Conservation (phyloP, 352 stramenopile genomes). For the Globisporangium cederbergense region DNA sequence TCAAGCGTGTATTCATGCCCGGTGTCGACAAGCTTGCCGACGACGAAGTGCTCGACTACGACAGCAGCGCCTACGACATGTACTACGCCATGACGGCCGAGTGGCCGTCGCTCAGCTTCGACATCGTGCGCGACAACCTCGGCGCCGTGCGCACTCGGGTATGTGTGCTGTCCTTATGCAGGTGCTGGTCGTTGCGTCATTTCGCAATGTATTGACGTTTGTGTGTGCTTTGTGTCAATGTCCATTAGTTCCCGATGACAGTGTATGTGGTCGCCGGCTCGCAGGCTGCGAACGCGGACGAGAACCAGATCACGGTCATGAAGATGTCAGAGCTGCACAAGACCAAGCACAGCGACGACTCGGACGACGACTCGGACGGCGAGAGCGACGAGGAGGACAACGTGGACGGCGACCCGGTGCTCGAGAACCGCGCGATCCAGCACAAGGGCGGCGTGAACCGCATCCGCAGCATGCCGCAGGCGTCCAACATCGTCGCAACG, state of each 20-base stretch:
- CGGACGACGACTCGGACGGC: conserved; percentile 71
- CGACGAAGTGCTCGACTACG: conserved; percentile 97
- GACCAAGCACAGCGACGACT: conserved; percentile 84
- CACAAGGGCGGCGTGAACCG: conserved; percentile 96
- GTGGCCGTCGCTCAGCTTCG: conserved; percentile 97
- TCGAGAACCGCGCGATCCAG: conserved; percentile 94
- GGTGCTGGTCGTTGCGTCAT: neutral
- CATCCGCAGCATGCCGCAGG: conserved; percentile 94
- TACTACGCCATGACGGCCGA: conserved; percentile 98
- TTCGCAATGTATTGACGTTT: neutral
- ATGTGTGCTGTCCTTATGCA: neutral
- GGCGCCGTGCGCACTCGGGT: conserved; percentile 86
- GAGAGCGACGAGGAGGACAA: conserved; percentile 91
- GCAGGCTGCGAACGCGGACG: conserved; percentile 89
- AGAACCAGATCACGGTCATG: conserved; percentile 98
- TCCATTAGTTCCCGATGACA: conserved; percentile 91
- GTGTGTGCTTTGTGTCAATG: neutral
- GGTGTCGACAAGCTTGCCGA: conserved; percentile 87
- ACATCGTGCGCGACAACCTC: conserved; percentile 95
- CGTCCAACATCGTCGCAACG: conserved; percentile 95
- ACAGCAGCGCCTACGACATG: conserved; percentile 99
- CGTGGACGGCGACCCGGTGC: conserved; percentile 93
- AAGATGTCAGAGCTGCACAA: conserved; percentile 97
- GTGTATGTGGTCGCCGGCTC: conserved; percentile 96
- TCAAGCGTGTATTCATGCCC: conserved; percentile 93